Evolutionary conservation across 805 yeast species (phyloP), one percentile per base, ranked within the genome.

Genomic region (Barnettozyma sucrosica): DNA sequence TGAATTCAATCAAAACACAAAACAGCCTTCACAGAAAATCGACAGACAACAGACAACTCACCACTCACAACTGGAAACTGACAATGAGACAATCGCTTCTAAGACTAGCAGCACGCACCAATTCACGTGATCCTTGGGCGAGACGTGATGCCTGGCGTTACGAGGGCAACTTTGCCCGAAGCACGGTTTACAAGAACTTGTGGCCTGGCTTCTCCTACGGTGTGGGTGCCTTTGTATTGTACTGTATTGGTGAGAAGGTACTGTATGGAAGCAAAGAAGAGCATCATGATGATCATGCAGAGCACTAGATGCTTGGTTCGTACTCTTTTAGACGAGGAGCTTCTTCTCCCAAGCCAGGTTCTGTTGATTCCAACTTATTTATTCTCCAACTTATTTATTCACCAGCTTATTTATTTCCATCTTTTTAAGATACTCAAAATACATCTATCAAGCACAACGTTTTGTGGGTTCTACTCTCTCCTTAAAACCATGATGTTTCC

Each of bases 121-220:
- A 10, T 25, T 34, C 41, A 19, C 46, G 40, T 19, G 79, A 74
- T 56, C 79, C 78, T 16, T 75, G 79, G 79, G 77, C 77, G 41
- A 64, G 68, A 61, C 65, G 95, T 75, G 95, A 87, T 65, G 93
- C 95, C 41, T 87, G 96, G 96, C 82, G 95, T 74, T 84, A 81
- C 68, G 83, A 80, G 60, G 95, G 93, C 50, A 86, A 81, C 45
- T 88, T 88, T 70, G 75, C 85, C 46, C 79, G 88, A 57, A 67
- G 69, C 43, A 80, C 82, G 67, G 73, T 93, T 57, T 82, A 80
- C 66, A 80, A 75, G 59, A 80, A 80, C 48, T 75, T 86, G 14
- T 78, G 88, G 61, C 96, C 96, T 4, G 96, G 96, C 3, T 74
- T 87, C 44, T 86, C 88, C 26, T 74, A 82, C 37, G 96, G 90